These are phyloP conservation scores for Panus rudis DNA, from an alignment of 768 basidiomycete genomes.

Conservation along the genomic window DNA sequence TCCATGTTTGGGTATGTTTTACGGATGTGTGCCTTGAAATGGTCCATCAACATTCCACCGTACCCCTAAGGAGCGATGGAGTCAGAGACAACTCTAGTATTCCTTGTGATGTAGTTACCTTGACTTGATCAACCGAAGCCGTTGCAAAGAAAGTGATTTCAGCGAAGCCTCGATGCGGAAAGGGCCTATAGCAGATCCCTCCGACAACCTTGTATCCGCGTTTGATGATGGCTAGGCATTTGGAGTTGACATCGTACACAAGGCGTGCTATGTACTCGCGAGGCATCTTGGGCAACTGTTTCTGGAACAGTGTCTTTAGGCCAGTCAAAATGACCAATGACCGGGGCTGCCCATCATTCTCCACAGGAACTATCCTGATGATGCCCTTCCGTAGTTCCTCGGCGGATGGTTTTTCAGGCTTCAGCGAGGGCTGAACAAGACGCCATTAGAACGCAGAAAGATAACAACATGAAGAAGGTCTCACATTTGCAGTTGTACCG, in stretches of 20 bases:
- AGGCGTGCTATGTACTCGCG: constrained; percentile 95
- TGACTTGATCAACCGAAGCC: constrained; percentile 93
- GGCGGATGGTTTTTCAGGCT: constrained; percentile 71
- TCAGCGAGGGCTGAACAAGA: constrained; percentile 40
- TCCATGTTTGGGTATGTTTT: constrained; percentile 79
- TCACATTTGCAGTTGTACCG: constrained; percentile 39
- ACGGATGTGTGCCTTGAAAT: constrained; percentile 91
- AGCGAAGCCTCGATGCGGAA: constrained; percentile 89
- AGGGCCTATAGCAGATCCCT: constrained; percentile 95
- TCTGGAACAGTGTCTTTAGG: constrained; percentile 95
- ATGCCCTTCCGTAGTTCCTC: constrained; percentile 76
- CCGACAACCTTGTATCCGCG: constrained; percentile 93
- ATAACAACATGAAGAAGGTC: constrained; percentile 13
- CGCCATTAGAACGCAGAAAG: background rate
- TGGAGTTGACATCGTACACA: constrained; percentile 91
- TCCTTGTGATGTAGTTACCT: constrained; percentile 43
- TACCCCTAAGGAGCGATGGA: constrained; percentile 62
- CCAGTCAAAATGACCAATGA: constrained; percentile 85
- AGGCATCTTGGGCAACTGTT: constrained; percentile 98
- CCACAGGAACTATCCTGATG: constrained; percentile 78
- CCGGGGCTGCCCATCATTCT: constrained; percentile 71
- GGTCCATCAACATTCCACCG: constrained; percentile 97
- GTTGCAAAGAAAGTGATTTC: constrained; percentile 99
- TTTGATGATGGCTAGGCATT: constrained; percentile 89
- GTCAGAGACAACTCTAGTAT: background rate